Base-by-base conservation (phyloP, 2,329 filamentous ascomycete species). In the Periglandula ipomoeae region DNA sequence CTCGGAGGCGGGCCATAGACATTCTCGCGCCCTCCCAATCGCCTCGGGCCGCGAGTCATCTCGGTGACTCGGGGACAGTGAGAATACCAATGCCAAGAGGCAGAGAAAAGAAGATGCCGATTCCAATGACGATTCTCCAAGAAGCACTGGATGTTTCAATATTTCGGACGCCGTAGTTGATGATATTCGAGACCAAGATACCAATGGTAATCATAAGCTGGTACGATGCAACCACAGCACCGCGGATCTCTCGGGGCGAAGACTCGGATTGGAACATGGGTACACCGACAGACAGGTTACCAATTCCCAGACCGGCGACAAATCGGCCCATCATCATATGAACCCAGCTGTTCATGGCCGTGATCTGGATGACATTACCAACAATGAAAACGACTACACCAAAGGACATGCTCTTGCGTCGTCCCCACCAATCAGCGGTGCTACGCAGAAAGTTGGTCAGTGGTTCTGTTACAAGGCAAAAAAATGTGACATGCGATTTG, bases 191-290 rank as follows among this genome's bases (percentile, higher is more conserved):
- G 19, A 75, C 61, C 47, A 80, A 77, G 53, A 87, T 85, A 30
- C 84, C 84, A 24, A 86, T 69, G 0, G 83, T 87, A 61, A 87
- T 84, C 67, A 86, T 81, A 15, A 87, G 76, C 65, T 87, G 84
- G 64, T 87, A 87, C n/a, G 76, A 80, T 4, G 76, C 73, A n/a
- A 84, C 77, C 39, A 85, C 75, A 30, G 78, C 75, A 55, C 81
- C 81, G 55, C 81, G 78, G 52, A 84, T 81, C 56, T 79, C 72
- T 17, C 73, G 71, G 4, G 82, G 82, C 2, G 78, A 73, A 46
- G 73, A 79, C 59, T 85, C 82, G 37, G 77, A 77, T 63, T 85
- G 81, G 63, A 81, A 84, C 72, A 85, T 80, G 50, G 82, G 81
- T 2, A 84, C 79, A 32, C 79, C 72, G 30, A 84, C 76, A 0